A percentile compares a stretch with the other conserved stretches of the same genome.
These are phyloP conservation scores for Raphanus hybrid DNA, from an alignment of 441 rosid species.

Conservation along the genomic window DNA sequence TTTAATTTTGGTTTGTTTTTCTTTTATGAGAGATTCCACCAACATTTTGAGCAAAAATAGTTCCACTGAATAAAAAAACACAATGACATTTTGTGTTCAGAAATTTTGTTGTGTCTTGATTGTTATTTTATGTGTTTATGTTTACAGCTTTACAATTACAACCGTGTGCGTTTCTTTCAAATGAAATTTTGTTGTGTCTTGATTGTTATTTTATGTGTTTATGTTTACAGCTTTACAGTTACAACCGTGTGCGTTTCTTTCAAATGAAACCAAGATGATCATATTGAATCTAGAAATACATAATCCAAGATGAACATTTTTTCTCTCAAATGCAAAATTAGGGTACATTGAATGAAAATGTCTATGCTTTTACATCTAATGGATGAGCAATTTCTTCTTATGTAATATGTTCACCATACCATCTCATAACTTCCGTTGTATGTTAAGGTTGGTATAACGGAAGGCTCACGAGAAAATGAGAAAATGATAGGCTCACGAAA, in stretches of 20 bases:
- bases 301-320: background rate
- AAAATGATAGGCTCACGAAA: too few species aligned
- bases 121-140: background rate
- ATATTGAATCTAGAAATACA: background rate
- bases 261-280: background rate
- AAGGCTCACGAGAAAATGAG: too few species aligned
- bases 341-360: background rate
- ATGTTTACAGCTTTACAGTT: background rate
- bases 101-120: background rate
- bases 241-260: background rate
- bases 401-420: background rate
- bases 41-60: background rate
- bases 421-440: background rate
- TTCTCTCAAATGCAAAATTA: background rate
- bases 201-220: background rate
- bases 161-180: background rate
- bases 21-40: constrained; percentile 19
- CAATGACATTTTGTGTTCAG: background rate
- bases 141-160: background rate
- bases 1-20: background rate
- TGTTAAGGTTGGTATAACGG: background rate
- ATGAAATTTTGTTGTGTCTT: background rate
- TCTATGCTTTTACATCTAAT: background rate
- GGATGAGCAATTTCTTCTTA: background rate
- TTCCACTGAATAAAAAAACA: background rate